Conservation (phyloP, 441 rosid genomes). For the Daphne laureola region DNA sequence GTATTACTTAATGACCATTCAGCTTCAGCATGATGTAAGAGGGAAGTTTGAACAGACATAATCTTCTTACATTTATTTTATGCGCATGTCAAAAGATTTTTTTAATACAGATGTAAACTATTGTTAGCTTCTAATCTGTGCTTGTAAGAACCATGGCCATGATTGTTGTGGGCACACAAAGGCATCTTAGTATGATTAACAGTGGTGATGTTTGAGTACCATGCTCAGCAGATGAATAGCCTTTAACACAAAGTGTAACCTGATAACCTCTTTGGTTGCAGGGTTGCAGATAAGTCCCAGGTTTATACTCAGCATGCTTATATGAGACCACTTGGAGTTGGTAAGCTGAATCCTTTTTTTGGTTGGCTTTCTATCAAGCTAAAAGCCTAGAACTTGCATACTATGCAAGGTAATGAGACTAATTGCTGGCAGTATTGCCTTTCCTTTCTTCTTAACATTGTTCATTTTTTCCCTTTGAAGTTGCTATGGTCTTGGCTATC, state of each 20-base stretch:
- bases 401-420: too few relatives aligned
- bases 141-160: too few relatives aligned
- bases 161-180: too few relatives aligned
- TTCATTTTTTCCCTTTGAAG: slow-evolving; percentile 31
- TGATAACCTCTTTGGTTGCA: slow-evolving; percentile 18
- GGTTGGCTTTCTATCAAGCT: too few relatives aligned
- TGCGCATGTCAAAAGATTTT: neutral
- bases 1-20: neutral
- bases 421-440: slow-evolving; percentile 1
- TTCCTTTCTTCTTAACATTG: neutral
- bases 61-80: neutral
- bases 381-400: too few relatives aligned
- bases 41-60: too few relatives aligned
- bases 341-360: slow-evolving; percentile 32
- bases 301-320: slow-evolving; percentile 98
- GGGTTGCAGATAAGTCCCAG: slow-evolving; percentile 97
- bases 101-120: too few relatives aligned
- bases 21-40: neutral
- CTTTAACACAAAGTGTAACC: neutral
- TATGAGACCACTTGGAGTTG: slow-evolving; percentile 99
- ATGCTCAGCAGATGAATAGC: neutral
- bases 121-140: too few relatives aligned
- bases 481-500: slow-evolving; percentile 90
- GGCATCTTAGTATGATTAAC: too few relatives aligned
- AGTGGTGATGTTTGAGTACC: too few relatives aligned